Evolutionary conservation across 257 asterid genomes (phyloP), one percentile per base, ranked within the genome.

Genomic region (Lavandula angustifolia): DNA sequence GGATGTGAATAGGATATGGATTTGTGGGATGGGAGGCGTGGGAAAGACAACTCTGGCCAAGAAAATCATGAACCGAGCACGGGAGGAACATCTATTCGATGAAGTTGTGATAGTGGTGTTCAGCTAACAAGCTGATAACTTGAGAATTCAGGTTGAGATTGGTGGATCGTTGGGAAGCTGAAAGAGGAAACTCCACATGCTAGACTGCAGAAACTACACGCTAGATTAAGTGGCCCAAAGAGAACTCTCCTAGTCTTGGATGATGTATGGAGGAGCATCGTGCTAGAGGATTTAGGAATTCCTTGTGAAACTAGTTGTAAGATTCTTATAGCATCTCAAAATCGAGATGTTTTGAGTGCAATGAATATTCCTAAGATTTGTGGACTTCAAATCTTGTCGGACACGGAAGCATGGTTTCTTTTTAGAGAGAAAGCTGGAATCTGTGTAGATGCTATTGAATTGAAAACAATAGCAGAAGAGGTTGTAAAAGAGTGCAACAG

Each of bases 201-300:
- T n/a, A n/a, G n/a, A n/a, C n/a, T n/a, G n/a, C n/a, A n/a, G n/a
- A n/a, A 3, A 12, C 34, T 70, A 31, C 43, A 14, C 10, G 3
- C 9, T 4, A 44, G 75, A n/a, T 44, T 70, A 22, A 54, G 1
- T 11, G 12, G 17, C 10, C 9, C 3, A 1, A 71, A 49, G 10
- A 77, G 38, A 3, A 38, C 35, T 38, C 76, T 76, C n/a, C 18
- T 80, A 22, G 69, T 76, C n/a, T 3, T 80, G 2, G 82, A 76
- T 34, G 79, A 76, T 51, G 34, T 76, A 12, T 73, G 81, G 84
- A 17, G 59, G 46, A 8, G 6, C 11, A 17, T 79, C 9, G 22
- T 55, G 3, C 51, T 72, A 9, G 49, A 27, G 17, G 44, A 43
- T 7, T 9, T 80, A 12, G 78, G 79, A 37, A 73, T 73, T 17